A percentile compares a stretch with the other conserved stretches of the same genome.
phyloP scores from a whole-genome alignment of 2,329 filamentous ascomycete genomes.

The Cladosporium sp. region DNA sequence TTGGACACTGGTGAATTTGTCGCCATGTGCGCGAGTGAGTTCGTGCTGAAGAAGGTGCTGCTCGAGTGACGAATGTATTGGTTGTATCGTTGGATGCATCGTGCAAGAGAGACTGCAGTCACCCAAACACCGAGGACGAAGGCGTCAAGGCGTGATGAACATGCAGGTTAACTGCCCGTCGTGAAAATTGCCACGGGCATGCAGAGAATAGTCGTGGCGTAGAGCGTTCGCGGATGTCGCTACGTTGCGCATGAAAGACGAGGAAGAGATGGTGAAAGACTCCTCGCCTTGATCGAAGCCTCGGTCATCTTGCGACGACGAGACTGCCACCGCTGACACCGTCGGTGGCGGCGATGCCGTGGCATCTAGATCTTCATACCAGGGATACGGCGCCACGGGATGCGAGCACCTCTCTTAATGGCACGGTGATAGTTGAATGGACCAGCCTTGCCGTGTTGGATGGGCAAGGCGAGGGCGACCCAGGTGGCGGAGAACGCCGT shows the following conservation, averaged over 20 bases:
- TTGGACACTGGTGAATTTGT: background rate
- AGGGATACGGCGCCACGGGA: slow-evolving; percentile 37
- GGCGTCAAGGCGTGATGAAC: background rate
- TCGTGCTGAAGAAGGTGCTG: background rate
- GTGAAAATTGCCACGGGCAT: slow-evolving; percentile 2
- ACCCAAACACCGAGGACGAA: background rate
- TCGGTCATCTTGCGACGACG: slow-evolving; percentile 17
- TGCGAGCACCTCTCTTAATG: slow-evolving; percentile 28
- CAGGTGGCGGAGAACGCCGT: slow-evolving; percentile 35
- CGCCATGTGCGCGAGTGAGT: background rate
- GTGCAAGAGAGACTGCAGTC: slow-evolving; percentile 5
- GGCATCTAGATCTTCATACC: slow-evolving; percentile 20
- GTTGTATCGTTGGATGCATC: slow-evolving; percentile 14
- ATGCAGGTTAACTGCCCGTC: background rate
- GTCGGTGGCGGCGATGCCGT: slow-evolving; percentile 11
- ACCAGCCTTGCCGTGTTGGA: slow-evolving; percentile 33
- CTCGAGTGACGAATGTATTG: slow-evolving; percentile 16
- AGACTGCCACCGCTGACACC: slow-evolving; percentile 20
- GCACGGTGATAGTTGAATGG: slow-evolving; percentile 37
- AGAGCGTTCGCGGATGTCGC: slow-evolving; percentile 18
- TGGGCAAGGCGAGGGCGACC: slow-evolving; percentile 32
- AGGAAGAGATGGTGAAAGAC: slow-evolving; percentile 12
- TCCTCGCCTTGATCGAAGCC: slow-evolving; percentile 14
- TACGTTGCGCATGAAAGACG: slow-evolving; percentile 16
- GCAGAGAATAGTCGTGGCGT: slow-evolving; percentile 12